Conservation (phyloP, 2,329 filamentous ascomycete genomes). For the Exophiala sideris region DNA sequence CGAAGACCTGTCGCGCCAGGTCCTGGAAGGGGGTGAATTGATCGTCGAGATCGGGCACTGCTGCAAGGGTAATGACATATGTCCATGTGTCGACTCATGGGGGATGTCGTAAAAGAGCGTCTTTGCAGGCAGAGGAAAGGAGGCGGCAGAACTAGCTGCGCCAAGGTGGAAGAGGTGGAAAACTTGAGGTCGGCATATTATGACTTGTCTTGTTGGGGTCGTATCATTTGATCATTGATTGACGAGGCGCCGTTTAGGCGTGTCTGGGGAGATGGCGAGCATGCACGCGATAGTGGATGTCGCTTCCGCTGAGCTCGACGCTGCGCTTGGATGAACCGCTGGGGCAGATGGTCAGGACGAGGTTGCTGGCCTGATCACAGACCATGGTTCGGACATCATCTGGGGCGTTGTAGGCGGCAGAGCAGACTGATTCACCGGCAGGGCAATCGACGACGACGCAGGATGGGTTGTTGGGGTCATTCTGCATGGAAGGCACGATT, state of each 20-base stretch:
- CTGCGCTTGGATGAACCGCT: constrained; percentile 24
- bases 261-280: constrained; percentile 23
- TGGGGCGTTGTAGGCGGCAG: constrained; percentile 27
- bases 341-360: constrained; percentile 27
- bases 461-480: constrained; percentile 25
- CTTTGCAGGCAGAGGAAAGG: constrained; percentile 22
- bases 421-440: constrained; percentile 24
- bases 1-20: constrained; percentile 16
- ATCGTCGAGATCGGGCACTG: constrained; percentile 26
- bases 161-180: constrained; percentile 15
- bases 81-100: constrained; percentile 28
- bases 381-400: constrained; percentile 29
- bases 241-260: constrained; percentile 7
- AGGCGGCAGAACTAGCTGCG: constrained; percentile 29
- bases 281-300: constrained; percentile 24
- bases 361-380: constrained; percentile 23
- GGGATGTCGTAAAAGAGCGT: constrained; percentile 20
- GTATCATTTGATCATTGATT: background rate
- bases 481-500: constrained; percentile 24
- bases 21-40: constrained; percentile 9
- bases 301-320: constrained; percentile 8
- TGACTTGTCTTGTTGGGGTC: constrained; percentile 7
- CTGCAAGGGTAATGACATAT: constrained; percentile 20
- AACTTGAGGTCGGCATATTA: constrained; percentile 4
- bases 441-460: constrained; percentile 26